Conservation (phyloP, 106 monocot genomes). For the Dendrobium nobile region DNA sequence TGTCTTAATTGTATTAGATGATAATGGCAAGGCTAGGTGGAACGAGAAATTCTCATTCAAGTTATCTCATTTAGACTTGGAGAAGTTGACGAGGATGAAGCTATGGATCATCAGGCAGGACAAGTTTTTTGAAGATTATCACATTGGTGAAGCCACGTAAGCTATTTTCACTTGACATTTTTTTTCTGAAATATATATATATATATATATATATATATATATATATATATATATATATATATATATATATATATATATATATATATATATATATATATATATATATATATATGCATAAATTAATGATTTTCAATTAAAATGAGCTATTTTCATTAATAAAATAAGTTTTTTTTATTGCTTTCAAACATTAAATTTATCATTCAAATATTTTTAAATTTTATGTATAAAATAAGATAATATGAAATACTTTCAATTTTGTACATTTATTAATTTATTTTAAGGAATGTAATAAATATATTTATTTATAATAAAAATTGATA, state of each 20-base stretch:
- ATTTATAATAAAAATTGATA: no score
- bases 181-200: background rate
- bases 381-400: no score
- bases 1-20: constrained; percentile 19
- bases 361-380: no score
- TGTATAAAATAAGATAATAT: no score
- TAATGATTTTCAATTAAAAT: no score
- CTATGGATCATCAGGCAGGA: constrained; percentile 47
- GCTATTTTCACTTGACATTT: background rate
- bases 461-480: no score
- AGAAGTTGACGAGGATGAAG: constrained; percentile 26
- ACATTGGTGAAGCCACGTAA: constrained; percentile 62
- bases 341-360: no score
- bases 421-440: no score
- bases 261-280: background rate
- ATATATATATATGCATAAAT: background rate
- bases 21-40: constrained; percentile 57
- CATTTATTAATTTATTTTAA: no score
- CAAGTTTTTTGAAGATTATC: constrained; percentile 28
- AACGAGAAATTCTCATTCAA: constrained; percentile 69
- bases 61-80: constrained; percentile 18
- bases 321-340: no score
- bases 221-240: no score
- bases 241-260: background rate
- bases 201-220: no score